Evolutionary conservation across 1,284 basidiomycete species (phyloP).

Genomic region (Boletus smithii): DNA sequence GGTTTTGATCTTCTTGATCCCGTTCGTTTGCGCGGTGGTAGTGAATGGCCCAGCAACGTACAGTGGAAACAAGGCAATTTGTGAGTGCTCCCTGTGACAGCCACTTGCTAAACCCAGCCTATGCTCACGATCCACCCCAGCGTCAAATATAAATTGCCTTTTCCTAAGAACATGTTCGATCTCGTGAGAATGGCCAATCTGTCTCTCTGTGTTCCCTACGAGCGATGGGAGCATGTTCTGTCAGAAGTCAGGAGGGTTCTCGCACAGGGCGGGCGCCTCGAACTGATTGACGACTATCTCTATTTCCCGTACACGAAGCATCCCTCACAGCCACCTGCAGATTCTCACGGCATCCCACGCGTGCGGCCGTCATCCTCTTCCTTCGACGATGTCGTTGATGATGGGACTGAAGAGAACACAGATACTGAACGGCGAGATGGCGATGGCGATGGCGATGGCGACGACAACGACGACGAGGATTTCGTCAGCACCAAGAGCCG

Average conservation of each 20-base stretch:
- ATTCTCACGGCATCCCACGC: conserved; percentile 2
- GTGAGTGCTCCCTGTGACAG: conserved; percentile 40
- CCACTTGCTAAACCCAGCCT: not conserved
- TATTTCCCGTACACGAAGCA: conserved; percentile 52
- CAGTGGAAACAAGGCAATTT: conserved; percentile 60
- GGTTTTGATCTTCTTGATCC: conserved; percentile 65
- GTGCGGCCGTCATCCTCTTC: conserved; percentile 13
- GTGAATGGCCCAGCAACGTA: conserved; percentile 43
- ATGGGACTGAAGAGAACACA: conserved; percentile 2
- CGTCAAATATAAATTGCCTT: conserved; percentile 53
- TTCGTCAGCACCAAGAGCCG: conserved; percentile 35
- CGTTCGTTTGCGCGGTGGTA: conserved; percentile 32
- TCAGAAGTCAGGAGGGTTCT: conserved; percentile 59
- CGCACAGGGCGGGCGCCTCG: conserved; percentile 56
- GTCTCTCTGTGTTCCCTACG: conserved; percentile 54
- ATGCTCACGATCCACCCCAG: conserved; percentile 36
- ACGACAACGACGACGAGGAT: conserved; percentile 26
- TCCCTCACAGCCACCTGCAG: conserved; percentile 13
- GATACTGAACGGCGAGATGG: conserved; percentile 5
- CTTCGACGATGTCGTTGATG: conserved; percentile 13
- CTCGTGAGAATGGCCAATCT: conserved; percentile 68
- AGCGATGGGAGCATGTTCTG: conserved; percentile 57
- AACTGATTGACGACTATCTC: conserved; percentile 69
- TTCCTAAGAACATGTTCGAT: conserved; percentile 60
- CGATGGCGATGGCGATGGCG: conserved; percentile 9